Base-by-base conservation (phyloP, 352 stramenopile species). In the Thalassiosira livingstoniorum region DNA sequence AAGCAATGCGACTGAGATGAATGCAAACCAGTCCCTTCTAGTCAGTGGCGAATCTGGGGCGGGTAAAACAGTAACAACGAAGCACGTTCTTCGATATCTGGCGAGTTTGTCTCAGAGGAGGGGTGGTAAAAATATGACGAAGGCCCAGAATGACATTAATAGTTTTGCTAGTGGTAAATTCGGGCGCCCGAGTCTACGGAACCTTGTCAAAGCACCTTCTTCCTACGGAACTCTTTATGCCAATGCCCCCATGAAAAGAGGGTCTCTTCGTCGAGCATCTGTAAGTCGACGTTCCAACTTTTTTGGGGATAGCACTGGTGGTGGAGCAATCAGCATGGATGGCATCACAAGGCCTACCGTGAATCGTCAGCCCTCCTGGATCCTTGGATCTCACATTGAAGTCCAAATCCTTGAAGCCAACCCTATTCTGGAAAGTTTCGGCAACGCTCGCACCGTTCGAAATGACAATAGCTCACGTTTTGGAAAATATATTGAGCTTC, bases 71-170 rank as follows among this genome's bases (percentile, higher is more conserved):
- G 95, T 97, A 86, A 98, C 95, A 0, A 96, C 97, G 25, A 98
- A 98, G 86, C 98, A 98, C 82, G 94, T 98, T 80, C 96, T 98
- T 87, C 95, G 98, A 74, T 97, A 98, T 74, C 91, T 98, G 65
- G 96, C 96, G 4, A 97, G 91, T 73, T 72, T 93, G 0, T 89
- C 77, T 29, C 84, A 54, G 42, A 55, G 47, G 47, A 58, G 21
- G 21, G 47, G 47, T 27, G 47, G 47, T 27, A 58, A 27, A 58
- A 27, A 11, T 15, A 23, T n/a, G 7, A 47, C 39, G 7, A 15
- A 7, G 4, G 21, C 47, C 4, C 21, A 11, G 4, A 15, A 11
- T 15, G 4, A 7, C 10, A 29, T n/a, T n/a, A 58, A 58, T 58
- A 11, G 10, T 5, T 11, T 4, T 11, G 11, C 11, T 5, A 58